Evolutionary conservation across 1,139 yeast genomes (phyloP).

Genomic region (Scheffersomyces stambukii): DNA sequence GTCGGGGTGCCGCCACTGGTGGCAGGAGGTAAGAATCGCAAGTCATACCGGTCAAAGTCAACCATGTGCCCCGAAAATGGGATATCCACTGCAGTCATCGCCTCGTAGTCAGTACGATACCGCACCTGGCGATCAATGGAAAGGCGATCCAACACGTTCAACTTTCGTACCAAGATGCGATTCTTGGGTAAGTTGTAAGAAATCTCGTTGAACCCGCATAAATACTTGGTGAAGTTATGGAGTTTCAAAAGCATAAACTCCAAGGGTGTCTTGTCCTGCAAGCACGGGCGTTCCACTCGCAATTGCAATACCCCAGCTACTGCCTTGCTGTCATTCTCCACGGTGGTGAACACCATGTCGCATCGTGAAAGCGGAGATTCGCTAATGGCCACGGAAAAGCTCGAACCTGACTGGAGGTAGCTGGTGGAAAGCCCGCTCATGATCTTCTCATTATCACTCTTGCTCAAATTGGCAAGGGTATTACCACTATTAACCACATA

Average conservation of each 20-base stretch:
- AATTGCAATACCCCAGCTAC: too few species aligned
- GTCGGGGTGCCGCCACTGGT: conserved; percentile 7
- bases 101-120: conserved; percentile 2
- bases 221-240: conserved; percentile 13
- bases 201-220: conserved; percentile 11
- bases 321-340: conserved; percentile 6
- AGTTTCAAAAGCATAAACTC: conserved; percentile 10
- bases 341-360: conserved; percentile 9
- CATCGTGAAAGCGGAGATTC: conserved; percentile 4
- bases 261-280: conserved; percentile 4
- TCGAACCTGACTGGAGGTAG: conserved; percentile 13
- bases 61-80: conserved; percentile 26
- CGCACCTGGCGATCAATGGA: conserved; percentile 9
- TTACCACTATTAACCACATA: too few species aligned
- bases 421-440: conserved; percentile 17
- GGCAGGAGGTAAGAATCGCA: conserved; percentile 22
- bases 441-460: conserved; percentile 15
- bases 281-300: too few species aligned
- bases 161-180: conserved; percentile 10
- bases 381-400: conserved; percentile 4
- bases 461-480: too few species aligned
- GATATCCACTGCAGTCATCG: conserved; percentile 5
- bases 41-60: conserved; percentile 34
- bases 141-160: conserved; percentile 12
- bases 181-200: conserved; percentile 9